phyloP scores from a whole-genome alignment of 306 rosid species.

The Ormosia semicastrata region DNA sequence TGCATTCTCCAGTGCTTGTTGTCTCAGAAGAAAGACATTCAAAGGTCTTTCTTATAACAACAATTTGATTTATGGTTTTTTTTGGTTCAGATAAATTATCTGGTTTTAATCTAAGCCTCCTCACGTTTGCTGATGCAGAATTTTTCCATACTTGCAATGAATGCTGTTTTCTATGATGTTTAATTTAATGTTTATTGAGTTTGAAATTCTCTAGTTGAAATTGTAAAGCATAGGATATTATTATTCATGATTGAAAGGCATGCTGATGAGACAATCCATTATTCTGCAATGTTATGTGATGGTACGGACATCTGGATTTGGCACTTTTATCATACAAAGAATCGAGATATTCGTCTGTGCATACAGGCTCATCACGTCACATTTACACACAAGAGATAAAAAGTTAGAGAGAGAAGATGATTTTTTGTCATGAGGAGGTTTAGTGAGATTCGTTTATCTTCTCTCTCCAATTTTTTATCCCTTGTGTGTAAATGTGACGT shows the following conservation, averaged over 20 bases:
- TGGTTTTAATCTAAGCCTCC: background rate
- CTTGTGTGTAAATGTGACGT: no score
- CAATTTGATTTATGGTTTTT: background rate
- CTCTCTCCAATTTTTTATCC: no score
- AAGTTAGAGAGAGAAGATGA: no score
- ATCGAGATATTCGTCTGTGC: no score
- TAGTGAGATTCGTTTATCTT: no score
- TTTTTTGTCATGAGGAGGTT: no score
- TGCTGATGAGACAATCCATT: background rate
- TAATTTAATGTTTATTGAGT: background rate
- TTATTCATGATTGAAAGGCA: background rate
- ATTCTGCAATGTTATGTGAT: background rate
- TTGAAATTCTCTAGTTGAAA: background rate
- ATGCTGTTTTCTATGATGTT: background rate
- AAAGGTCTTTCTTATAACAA: constrained; percentile 45
- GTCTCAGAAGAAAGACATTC: constrained; percentile 92
- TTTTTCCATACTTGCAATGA: background rate
- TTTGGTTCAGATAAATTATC: background rate
- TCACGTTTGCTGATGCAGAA: no score
- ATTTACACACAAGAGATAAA: no score
- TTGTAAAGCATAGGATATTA: background rate
- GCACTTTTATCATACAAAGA: background rate
- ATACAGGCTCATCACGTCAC: no score
- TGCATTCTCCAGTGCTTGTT: constrained; percentile 88
- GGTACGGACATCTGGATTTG: background rate